Percentiles rank a stretch among this genome's conserved stretches.
Evolutionary conservation across 129 eudicot species (phyloP).

Genomic region (Helichrysum umbraculigerum): DNA sequence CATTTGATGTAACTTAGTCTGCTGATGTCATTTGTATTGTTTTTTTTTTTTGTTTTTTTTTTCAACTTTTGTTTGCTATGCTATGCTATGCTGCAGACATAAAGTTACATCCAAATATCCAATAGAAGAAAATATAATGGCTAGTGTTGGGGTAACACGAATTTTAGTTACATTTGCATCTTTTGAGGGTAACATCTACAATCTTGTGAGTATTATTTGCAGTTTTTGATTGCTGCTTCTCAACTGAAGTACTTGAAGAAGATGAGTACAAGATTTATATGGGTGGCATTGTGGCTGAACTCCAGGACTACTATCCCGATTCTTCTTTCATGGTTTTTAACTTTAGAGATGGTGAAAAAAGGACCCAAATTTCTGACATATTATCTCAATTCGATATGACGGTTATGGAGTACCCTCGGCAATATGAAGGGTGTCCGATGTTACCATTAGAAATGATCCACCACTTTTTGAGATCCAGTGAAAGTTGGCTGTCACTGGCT

Average conservation of each 20-base stretch:
- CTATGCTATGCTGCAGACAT: not conserved
- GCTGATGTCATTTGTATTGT: conserved; percentile 1
- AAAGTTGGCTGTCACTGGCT: conserved; percentile 62
- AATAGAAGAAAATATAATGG: conserved; percentile 3
- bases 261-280: conserved; percentile 53
- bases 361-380: conserved; percentile 50
- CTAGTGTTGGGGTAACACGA: conserved; percentile 13
- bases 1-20: not conserved
- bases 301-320: conserved; percentile 59
- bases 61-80: not conserved
- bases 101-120: conserved; percentile 7
- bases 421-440: conserved; percentile 61
- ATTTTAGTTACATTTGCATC: not conserved
- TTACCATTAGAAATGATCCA: conserved; percentile 66
- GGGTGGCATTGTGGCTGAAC: conserved; percentile 57
- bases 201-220: conserved; percentile 22
- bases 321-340: conserved; percentile 71
- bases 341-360: conserved; percentile 53
- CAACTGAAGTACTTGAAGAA: conserved; percentile 51
- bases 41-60: not conserved
- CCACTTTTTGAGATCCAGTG: conserved; percentile 61
- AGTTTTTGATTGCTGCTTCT: conserved; percentile 78
- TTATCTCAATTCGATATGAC: conserved; percentile 64
- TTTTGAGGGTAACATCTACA: conserved; percentile 7
- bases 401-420: conserved; percentile 70